Evolutionary conservation across 805 yeast genomes (phyloP), one percentile per base, ranked within the genome.

Genomic region (Candida sanyiensis): DNA sequence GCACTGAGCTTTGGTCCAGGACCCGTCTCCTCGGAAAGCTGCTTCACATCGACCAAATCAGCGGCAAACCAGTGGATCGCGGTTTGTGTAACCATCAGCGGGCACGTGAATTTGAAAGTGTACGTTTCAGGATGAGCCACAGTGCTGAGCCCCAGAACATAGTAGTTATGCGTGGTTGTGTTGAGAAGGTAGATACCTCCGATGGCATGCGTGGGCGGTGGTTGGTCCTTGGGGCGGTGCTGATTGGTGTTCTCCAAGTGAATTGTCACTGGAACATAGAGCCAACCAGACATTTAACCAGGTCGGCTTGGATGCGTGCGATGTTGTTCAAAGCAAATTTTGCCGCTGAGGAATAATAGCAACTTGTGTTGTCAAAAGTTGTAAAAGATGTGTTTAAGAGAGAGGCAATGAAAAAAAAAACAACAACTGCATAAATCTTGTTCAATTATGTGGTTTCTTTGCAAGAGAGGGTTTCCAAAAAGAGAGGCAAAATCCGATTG

Each of bases 251-350:
- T 44, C 9, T 37, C 46, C 16, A 46, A 39, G 31, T 54, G 59
- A 27, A 55, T 48, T 13, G 57, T 47, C 28, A 54, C 47, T 7
- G 58, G 56, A 7, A 51, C 38, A 28, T 51, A 52, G 23, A 42
- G 22, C 59, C 59, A 51, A 13, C n/a, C 20, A 16, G 49, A 27
- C 43, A 39, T 38, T n/a, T n/a, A n/a, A n/a, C n/a, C n/a, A n/a
- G n/a, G n/a, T n/a, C n/a, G n/a, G n/a, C n/a, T n/a, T n/a, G n/a
- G n/a, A n/a, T n/a, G n/a, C n/a, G n/a, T n/a, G n/a, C n/a, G n/a
- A n/a, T n/a, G n/a, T n/a, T n/a, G n/a, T n/a, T n/a, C n/a, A n/a
- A n/a, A n/a, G n/a, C n/a, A n/a, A n/a, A n/a, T n/a, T n/a, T n/a
- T n/a, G n/a, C n/a, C n/a, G n/a, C n/a, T n/a, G n/a, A n/a, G n/a